phyloP scores from a whole-genome alignment of 202 grass and related monocot species.

The Bolboschoenoplectus hybrid region DNA sequence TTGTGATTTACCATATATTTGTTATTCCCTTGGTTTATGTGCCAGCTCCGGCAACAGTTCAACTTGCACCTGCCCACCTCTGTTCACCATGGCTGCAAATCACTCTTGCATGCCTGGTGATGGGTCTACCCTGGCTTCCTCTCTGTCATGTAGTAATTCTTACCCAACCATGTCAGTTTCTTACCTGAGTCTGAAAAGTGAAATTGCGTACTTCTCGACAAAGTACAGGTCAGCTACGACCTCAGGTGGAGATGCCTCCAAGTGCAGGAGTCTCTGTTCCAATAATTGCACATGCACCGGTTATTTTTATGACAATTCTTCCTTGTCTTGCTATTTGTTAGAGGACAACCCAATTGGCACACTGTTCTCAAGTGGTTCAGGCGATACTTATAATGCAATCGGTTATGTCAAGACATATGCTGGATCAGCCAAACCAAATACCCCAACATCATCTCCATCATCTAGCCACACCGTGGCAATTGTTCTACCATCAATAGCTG shows the following conservation, averaged over 20 bases:
- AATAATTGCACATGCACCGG: constrained; percentile 64
- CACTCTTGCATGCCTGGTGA: constrained; percentile 61
- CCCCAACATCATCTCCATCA: not conserved
- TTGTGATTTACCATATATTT: constrained; percentile 70
- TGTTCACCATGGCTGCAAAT: constrained; percentile 43
- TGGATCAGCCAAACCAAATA: not conserved
- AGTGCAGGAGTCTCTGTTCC: constrained; percentile 63
- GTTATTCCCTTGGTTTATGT: constrained; percentile 60
- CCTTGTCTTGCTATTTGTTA: constrained; percentile 54
- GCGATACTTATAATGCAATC: not conserved
- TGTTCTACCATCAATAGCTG: constrained; percentile 55
- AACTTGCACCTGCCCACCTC: constrained; percentile 59
- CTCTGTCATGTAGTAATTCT: constrained; percentile 36
- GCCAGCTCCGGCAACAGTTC: constrained; percentile 45
- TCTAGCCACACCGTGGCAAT: constrained; percentile 43
- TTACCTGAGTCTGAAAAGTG: constrained; percentile 51
- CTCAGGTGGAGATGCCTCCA: constrained; percentile 37
- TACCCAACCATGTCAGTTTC: constrained; percentile 24
- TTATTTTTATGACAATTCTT: constrained; percentile 63
- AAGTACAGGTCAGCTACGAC: constrained; percentile 50
- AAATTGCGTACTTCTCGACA: constrained; percentile 56
- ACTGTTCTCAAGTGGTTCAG: constrained; percentile 45
- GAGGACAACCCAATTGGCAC: constrained; percentile 56
- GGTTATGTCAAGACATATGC: constrained; percentile 70
- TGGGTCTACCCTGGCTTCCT: constrained; percentile 55